Conservation (phyloP, 2,329 filamentous ascomycete genomes). For the Alternaria sp. region DNA sequence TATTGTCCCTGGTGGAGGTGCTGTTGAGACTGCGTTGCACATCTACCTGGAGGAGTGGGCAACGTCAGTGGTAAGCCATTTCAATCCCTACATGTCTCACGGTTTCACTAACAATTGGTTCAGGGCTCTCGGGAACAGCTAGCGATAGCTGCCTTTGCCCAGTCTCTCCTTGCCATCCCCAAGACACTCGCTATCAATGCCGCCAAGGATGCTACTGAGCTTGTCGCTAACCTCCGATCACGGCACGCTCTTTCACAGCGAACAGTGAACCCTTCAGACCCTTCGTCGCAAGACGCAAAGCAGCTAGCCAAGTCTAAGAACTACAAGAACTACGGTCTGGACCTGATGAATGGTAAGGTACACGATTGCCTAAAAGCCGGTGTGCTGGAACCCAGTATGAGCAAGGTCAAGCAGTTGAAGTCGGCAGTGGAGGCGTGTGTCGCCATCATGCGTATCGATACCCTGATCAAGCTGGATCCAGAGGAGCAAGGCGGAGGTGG, state of each 20-base stretch:
- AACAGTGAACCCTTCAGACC: conserved; percentile 72
- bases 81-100: neutral
- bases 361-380: conserved; percentile 94
- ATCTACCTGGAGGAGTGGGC: conserved; percentile 99
- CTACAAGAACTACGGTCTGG: conserved; percentile 98
- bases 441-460: conserved; percentile 99
- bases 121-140: conserved; percentile 92
- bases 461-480: conserved; percentile 96
- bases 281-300: conserved; percentile 78
- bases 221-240: conserved; percentile 93
- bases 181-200: conserved; percentile 98
- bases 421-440: conserved; percentile 98
- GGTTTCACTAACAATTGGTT: conserved; percentile 10
- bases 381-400: conserved; percentile 95
- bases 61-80: conserved; percentile 78
- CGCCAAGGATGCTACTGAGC: conserved; percentile 93
- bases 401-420: conserved; percentile 98
- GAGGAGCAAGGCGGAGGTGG: conserved; percentile 75
- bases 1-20: conserved; percentile 95
- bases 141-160: conserved; percentile 96
- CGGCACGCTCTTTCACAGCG: conserved; percentile 94
- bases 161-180: conserved; percentile 91
- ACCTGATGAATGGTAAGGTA: conserved; percentile 87
- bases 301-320: conserved; percentile 90
- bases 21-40: conserved; percentile 97